Conservation (phyloP, 768 basidiomycete genomes). For the Termitomyces sp. region DNA sequence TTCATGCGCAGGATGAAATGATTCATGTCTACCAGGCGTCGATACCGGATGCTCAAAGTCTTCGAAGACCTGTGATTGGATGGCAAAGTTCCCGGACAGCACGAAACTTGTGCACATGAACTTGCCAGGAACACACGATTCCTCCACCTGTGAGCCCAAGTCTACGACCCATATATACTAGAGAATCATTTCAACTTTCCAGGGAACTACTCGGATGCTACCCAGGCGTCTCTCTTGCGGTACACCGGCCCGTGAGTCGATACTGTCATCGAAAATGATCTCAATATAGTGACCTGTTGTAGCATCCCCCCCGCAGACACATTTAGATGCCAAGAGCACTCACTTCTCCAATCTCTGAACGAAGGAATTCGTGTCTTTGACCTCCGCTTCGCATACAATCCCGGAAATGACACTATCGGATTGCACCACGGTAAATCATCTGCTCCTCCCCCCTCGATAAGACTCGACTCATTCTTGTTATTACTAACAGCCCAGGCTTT, state of each 20-base stretch:
- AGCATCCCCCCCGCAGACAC: constrained; percentile 30
- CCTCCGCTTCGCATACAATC: constrained; percentile 45
- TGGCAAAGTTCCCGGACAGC: constrained; percentile 39
- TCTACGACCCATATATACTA: background rate
- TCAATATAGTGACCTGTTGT: background rate
- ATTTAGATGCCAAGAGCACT: constrained; percentile 44
- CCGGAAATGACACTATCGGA: constrained; percentile 47
- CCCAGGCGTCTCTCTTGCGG: constrained; percentile 35
- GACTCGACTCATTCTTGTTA: background rate
- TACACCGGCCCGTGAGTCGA: constrained; percentile 41
- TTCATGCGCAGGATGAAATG: background rate
- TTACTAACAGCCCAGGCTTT: constrained; percentile 32
- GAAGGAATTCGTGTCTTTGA: constrained; percentile 51
- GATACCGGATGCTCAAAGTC: constrained; percentile 31
- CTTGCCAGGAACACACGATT: constrained; percentile 51
- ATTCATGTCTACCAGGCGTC: constrained; percentile 20
- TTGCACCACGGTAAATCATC: constrained; percentile 40
- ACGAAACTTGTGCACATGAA: constrained; percentile 46
- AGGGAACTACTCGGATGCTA: constrained; percentile 45
- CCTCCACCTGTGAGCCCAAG: constrained; percentile 36
- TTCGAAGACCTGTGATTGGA: constrained; percentile 40
- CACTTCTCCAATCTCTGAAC: constrained; percentile 42
- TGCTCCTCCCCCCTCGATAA: background rate
- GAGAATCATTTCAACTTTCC: background rate
- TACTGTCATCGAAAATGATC: background rate